Percentiles rank a stretch among this genome's conserved stretches.
Conservation (phyloP, 352 stramenopile genomes). For the Halophytophthora polymorphica region DNA sequence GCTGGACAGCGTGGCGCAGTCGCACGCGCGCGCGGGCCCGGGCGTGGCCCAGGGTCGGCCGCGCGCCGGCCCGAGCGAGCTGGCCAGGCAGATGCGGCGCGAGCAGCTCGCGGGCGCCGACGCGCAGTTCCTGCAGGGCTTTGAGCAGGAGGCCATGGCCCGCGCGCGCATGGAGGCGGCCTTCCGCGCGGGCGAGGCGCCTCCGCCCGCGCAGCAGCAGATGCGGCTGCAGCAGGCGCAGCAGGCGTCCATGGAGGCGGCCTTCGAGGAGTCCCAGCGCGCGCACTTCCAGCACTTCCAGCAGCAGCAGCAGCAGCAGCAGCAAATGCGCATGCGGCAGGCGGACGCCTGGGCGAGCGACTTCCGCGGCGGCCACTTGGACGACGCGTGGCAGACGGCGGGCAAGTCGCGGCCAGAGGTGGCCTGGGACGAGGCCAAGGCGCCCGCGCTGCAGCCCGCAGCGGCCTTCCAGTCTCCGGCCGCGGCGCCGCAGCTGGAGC, state of each 20-base stretch:
- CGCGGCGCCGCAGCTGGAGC: conserved; percentile 26
- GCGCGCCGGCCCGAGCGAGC: conserved; percentile 33
- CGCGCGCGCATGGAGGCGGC: conserved; percentile 65
- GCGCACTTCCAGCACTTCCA: conserved; percentile 49
- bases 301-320: conserved; percentile 19
- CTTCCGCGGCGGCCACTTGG: conserved; percentile 55
- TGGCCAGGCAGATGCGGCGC: conserved; percentile 77
- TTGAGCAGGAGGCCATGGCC: conserved; percentile 66
- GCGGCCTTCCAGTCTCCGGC: too few relatives aligned
- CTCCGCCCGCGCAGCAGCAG: conserved; percentile 18
- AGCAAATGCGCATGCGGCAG: conserved; percentile 25
- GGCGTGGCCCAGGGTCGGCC: conserved; percentile 26
- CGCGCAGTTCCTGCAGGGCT: conserved; percentile 51
- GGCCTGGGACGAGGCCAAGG: conserved; percentile 61
- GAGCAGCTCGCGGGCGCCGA: conserved; percentile 50
- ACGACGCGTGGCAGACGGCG: conserved; percentile 58
- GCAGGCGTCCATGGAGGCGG: conserved; percentile 59
- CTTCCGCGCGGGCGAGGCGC: conserved; percentile 42
- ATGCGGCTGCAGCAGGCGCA: conserved; percentile 44
- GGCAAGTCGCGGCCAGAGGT: conserved; percentile 61
- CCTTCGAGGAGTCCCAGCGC: conserved; percentile 50
- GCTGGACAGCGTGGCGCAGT: conserved; percentile 73
- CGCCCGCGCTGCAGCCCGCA: too few relatives aligned
- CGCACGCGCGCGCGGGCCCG: conserved; percentile 37
- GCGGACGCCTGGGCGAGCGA: conserved; percentile 69